These are phyloP conservation scores for Dendrobium chrysotoxum DNA, from an alignment of 106 monocot genomes.

Conservation along the genomic window DNA sequence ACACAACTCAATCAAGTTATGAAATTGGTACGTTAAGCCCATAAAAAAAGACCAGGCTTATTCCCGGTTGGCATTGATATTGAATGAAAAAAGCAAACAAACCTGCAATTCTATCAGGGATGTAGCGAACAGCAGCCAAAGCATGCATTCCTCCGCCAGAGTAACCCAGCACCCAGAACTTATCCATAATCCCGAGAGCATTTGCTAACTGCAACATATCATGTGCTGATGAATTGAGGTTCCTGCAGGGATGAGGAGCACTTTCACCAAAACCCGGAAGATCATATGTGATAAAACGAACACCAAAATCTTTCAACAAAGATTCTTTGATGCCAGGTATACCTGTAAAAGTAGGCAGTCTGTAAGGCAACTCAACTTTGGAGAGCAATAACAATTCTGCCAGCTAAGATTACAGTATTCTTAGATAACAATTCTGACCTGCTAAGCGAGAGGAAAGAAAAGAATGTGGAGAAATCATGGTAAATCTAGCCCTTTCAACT, in stretches of 20 bases:
- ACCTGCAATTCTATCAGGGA: conserved; percentile 83
- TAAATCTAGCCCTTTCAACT: conserved; percentile 77
- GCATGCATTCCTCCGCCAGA: conserved; percentile 83
- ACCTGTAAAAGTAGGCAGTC: conserved; percentile 39
- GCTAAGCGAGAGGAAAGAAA: conserved; percentile 92
- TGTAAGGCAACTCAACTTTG: neutral
- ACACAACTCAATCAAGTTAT: no score
- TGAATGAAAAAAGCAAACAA: conserved; percentile 1
- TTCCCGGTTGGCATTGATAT: no score
- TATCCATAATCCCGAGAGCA: conserved; percentile 56
- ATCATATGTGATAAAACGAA: conserved; percentile 78
- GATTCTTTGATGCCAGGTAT: conserved; percentile 72
- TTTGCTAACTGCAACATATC: conserved; percentile 84
- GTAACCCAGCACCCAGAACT: conserved; percentile 90
- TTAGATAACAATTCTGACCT: conserved; percentile 33
- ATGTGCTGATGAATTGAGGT: conserved; percentile 81
- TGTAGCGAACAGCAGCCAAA: conserved; percentile 87
- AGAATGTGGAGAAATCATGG: conserved; percentile 80
- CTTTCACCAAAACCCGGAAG: conserved; percentile 98
- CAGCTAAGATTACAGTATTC: neutral
- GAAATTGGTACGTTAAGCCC: no score
- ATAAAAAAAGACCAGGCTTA: no score
- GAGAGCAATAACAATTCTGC: neutral
- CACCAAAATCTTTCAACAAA: conserved; percentile 84
- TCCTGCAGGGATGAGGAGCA: conserved; percentile 75